Percentiles rank a stretch among this genome's conserved stretches.
Conservation (phyloP, 2,329 filamentous ascomycete genomes). For the Botrytis deweyae region DNA sequence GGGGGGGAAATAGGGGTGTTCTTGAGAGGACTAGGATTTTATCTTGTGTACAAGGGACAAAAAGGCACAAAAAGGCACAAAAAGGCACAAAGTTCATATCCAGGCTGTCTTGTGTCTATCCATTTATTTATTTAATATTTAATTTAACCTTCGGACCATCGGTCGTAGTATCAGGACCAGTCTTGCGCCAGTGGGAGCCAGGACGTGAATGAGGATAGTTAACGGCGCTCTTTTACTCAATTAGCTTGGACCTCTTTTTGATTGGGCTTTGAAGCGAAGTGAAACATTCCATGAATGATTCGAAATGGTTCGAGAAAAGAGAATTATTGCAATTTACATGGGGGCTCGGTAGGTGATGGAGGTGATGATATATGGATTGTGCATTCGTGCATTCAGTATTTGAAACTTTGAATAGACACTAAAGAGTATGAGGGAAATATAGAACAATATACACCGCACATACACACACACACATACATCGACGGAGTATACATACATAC, state of each 20-base stretch:
- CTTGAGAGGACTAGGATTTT: background rate
- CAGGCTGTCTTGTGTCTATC: background rate
- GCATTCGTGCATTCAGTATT: background rate
- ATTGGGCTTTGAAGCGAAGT: constrained; percentile 22
- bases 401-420: background rate
- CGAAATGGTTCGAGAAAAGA: constrained; percentile 1
- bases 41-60: background rate
- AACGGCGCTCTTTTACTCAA: background rate
- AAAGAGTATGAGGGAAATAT: background rate
- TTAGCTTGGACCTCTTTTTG: constrained; percentile 15
- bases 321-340: background rate
- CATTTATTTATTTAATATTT: background rate
- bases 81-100: background rate
- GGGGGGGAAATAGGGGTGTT: constrained; percentile 6
- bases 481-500: background rate
- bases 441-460: background rate
- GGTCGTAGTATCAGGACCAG: background rate
- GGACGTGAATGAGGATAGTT: background rate
- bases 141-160: constrained; percentile 5
- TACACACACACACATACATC: background rate
- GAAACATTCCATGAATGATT: constrained; percentile 5
- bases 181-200: background rate
- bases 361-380: background rate
- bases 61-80: background rate
- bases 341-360: background rate